A percentile compares a stretch with the other conserved stretches of the same genome.
Evolutionary conservation across 495 filamentous ascomycete species (phyloP).

Genomic region (Copromyces sp.): DNA sequence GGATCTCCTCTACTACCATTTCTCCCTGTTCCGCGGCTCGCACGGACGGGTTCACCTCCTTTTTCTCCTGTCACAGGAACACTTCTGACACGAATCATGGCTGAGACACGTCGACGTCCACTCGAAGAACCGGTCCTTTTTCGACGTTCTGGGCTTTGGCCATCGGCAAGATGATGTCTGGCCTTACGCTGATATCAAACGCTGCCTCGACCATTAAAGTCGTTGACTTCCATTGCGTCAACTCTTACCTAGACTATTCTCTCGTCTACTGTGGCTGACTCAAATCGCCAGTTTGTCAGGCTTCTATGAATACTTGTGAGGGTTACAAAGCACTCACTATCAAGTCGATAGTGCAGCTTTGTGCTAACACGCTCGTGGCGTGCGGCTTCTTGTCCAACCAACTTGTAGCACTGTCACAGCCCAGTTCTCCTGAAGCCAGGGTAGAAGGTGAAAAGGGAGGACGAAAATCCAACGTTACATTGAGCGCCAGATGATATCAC

Average conservation of each 20-base stretch:
- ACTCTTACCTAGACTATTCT: not conserved
- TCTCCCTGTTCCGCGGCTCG: not conserved
- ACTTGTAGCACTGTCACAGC: not conserved
- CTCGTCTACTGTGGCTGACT: not conserved
- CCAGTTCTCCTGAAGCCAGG: not conserved
- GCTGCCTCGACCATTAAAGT: not conserved
- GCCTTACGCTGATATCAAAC: not conserved
- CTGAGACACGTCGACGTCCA: not conserved
- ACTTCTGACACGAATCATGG: not conserved
- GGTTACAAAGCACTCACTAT: not conserved
- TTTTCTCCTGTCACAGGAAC: not conserved
- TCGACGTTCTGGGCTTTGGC: not conserved
- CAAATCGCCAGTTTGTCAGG: not conserved
- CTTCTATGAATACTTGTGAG: not conserved
- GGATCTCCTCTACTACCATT: not conserved
- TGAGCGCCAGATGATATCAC: not conserved
- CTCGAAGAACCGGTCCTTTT: not conserved
- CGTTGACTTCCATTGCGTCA: not conserved
- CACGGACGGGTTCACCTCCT: not conserved
- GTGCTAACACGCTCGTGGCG: no score
- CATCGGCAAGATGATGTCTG: not conserved
- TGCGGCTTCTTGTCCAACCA: not conserved
- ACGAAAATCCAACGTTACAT: not conserved
- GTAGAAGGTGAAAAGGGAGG: not conserved
- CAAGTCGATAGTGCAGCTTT: not conserved